These are phyloP conservation scores for Jimgerdemannia lactiflua DNA, from an alignment of 192 early-diverging fungal genomes.

Conservation along the genomic window DNA sequence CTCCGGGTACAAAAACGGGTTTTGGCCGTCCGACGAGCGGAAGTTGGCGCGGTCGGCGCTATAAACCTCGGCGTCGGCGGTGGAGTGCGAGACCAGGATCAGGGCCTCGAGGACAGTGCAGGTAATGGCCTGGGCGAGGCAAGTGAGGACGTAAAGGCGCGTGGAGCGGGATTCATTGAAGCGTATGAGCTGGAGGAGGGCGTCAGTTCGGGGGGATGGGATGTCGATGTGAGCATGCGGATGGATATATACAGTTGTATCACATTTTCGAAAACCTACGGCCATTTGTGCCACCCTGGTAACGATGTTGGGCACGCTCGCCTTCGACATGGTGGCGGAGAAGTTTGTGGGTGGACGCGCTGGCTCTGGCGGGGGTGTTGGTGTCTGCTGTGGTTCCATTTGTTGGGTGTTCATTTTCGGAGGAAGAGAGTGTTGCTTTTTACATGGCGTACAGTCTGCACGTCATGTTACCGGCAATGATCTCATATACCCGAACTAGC, in stretches of 20 bases:
- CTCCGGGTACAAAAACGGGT: background rate
- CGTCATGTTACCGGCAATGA: no score
- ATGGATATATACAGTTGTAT: background rate
- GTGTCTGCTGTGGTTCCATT: no score
- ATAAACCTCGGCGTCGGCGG: background rate
- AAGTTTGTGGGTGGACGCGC: no score
- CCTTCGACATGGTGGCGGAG: no score
- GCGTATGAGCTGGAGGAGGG: background rate
- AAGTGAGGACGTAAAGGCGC: background rate
- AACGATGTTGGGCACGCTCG: background rate
- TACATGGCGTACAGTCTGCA: no score
- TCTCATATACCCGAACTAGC: no score
- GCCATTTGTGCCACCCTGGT: background rate
- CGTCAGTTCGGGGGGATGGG: background rate
- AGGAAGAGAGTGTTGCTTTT: no score
- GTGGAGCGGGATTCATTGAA: background rate
- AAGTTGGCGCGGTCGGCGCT: background rate
- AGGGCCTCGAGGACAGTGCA: constrained; percentile 1
- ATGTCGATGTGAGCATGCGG: background rate
- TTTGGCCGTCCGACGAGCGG: background rate
- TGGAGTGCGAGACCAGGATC: background rate
- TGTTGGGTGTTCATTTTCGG: no score
- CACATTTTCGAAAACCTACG: constrained; percentile 2
- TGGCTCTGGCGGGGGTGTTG: no score
- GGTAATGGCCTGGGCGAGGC: background rate